phyloP scores from a whole-genome alignment of 1,284 basidiomycete genomes.

The Coniophora puteana region DNA sequence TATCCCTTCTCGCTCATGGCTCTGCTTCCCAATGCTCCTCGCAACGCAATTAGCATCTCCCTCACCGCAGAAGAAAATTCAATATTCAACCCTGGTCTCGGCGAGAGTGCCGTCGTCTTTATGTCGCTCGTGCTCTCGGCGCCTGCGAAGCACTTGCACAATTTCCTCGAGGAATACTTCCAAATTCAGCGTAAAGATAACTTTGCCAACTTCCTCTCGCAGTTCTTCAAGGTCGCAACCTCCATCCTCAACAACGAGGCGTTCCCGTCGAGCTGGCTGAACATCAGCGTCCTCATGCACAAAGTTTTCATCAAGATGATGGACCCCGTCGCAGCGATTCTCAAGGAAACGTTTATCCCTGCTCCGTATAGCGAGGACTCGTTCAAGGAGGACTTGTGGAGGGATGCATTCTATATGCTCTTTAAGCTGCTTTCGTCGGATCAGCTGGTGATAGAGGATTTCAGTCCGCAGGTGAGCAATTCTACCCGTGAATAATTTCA shows the following conservation, averaged over 20 bases:
- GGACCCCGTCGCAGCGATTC: conserved; percentile 74
- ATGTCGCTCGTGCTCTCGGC: conserved; percentile 80
- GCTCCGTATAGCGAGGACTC: conserved; percentile 53
- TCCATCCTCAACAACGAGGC: conserved; percentile 88
- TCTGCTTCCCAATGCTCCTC: conserved; percentile 53
- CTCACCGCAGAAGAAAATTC: conserved; percentile 38
- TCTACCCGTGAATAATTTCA: background rate
- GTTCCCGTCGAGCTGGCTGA: conserved; percentile 91
- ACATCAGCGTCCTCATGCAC: conserved; percentile 88
- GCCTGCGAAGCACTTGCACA: conserved; percentile 73
- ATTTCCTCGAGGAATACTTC: conserved; percentile 75
- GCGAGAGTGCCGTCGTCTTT: conserved; percentile 86
- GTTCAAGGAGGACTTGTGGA: conserved; percentile 84
- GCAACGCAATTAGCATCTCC: conserved; percentile 39
- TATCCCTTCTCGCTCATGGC: conserved; percentile 89
- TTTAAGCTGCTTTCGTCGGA: conserved; percentile 86
- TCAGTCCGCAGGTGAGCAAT: conserved; percentile 74
- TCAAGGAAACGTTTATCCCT: conserved; percentile 84
- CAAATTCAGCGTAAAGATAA: conserved; percentile 88
- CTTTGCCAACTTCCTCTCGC: conserved; percentile 66
- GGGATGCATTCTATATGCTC: conserved; percentile 76
- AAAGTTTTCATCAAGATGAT: conserved; percentile 87
- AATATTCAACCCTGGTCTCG: conserved; percentile 76
- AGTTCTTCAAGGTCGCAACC: conserved; percentile 79
- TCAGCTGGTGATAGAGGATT: conserved; percentile 92